Base-by-base conservation (phyloP, 345 rosid genomes). In the Moricandia moricandioides region DNA sequence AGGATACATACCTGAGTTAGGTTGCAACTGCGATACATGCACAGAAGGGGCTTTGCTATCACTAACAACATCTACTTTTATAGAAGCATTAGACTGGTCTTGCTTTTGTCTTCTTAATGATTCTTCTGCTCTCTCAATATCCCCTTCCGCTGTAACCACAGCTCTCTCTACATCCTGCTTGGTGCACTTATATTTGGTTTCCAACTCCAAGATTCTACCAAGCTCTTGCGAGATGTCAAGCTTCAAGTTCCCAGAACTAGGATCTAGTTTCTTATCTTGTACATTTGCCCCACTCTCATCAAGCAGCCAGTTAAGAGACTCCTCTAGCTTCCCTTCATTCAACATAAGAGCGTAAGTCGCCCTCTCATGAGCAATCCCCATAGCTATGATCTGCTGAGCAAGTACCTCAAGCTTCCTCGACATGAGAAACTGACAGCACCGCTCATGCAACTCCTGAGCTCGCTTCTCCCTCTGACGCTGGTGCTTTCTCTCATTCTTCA, bases 391-490 rank as follows among this genome's bases (percentile, higher is more conserved):
- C 84, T 87, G 90, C 70, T 93, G 94, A 69, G 94, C 85, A 71
- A 89, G 96, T 43, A 82, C 79, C 78, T 93, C 96, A 65, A 93
- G 93, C 81, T 89, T 93, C 80, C 90, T 86, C 1, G 98, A 91
- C 97, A 93, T 93, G 21, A 93, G 91, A 82, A 81, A 86, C 72
- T 88, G 89, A 52, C 81, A 79, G 75, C 96, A 91, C 2, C 89
- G 84, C 78, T 93, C 98, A 37, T 87, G 91, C 86, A 89, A 82
- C 72, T 93, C 97, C 56, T 88, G 96, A 26, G 96, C 92, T 72
- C 98, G 96, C 78, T 84, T 87, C 81, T 93, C 98, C 82, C 83
- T 93, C 69, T 93, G 96, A 11, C 98, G 96, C 72, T 87, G 98
- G 79, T 93, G 98, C 80, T 93, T 93, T 69, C 80, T 89, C 85